Conservation (phyloP, 169 alveolate species). For the Blepharisma undulans region DNA sequence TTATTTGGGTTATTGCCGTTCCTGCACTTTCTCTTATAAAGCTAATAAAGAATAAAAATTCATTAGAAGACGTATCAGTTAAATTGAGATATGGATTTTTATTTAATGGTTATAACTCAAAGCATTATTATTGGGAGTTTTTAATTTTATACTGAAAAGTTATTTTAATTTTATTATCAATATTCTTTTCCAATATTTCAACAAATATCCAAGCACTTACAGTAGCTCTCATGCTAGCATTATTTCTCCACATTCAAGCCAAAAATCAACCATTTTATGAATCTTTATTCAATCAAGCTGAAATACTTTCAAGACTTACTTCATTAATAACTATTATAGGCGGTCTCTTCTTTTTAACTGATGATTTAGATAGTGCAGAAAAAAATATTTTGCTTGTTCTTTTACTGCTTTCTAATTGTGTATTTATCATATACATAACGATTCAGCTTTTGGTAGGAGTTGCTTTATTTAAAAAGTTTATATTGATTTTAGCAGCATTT, state of each 20-base stretch:
- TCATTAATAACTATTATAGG: background rate
- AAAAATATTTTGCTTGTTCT: too few relatives aligned
- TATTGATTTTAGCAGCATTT: too few relatives aligned
- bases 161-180: conserved; percentile 36
- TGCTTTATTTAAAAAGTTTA: too few relatives aligned
- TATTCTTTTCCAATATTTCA: background rate
- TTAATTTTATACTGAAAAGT: conserved; percentile 50
- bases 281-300: background rate
- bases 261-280: background rate
- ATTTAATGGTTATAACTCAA: conserved; percentile 43
- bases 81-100: conserved; percentile 47
- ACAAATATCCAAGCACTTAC: conserved; percentile 10
- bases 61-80: background rate
- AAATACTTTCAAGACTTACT: background rate
- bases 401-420: too few relatives aligned
- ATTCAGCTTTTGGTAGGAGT: too few relatives aligned
- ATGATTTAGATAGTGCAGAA: background rate
- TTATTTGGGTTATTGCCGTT: conserved; percentile 54
- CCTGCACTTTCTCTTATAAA: conserved; percentile 34
- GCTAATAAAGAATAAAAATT: background rate
- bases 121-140: conserved; percentile 57
- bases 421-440: too few relatives aligned
- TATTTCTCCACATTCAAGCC: background rate
- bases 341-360: conserved; percentile 14
- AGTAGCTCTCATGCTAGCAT: background rate